Evolutionary conservation across 768 basidiomycete species (phyloP), one percentile per base, ranked within the genome.

Genomic region (Tulasnella sp.): DNA sequence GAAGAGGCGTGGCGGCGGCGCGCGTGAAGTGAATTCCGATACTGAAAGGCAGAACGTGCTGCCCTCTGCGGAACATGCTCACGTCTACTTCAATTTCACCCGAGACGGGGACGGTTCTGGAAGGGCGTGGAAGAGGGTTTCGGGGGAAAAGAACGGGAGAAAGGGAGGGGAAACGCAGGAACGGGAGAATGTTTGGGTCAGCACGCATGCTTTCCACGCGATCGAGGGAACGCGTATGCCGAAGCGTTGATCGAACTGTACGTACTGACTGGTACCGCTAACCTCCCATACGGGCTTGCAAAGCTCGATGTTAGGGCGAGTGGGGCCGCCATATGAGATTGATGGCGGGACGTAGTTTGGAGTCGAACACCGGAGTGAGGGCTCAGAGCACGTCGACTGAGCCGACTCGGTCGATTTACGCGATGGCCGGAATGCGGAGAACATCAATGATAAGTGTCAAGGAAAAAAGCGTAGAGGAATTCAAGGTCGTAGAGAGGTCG

Each of bases 251-350:
- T 31, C 29, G 58, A 34, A 64, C 29, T 29, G 36, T 19, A 67
- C 73, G 49, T 52, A 74, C 73, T 74, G 73, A 25, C 37, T 58
- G n/a, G 45, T 31, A 17, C 39, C 31, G 54, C 25, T 29, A 36
- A 74, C 73, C 37, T 74, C 73, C 73, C 73, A 74, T n/a, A 74
- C 73, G 54, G 73, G 73, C 73, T 74, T 74, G 49, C 54, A 58
- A 49, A 74, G 42, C 52, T 74, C 73, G 54, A 74, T 74, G 58
- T 74, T 74, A 17, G 73, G 73, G 42, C 73, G 42, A 19, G 73
- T 74, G 19, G 42, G 73, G 8, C 42, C 31, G 15, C 73, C 73
- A 37, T 64, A 74, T 45, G 54, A 74, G 25, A 74, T 67, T 8
- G 73, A 74, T 31, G 73, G 73, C 8, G 73, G 73, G 3, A 58